Conservation (phyloP, 1,284 basidiomycete species). For the Uromyces viciae-fabae region DNA sequence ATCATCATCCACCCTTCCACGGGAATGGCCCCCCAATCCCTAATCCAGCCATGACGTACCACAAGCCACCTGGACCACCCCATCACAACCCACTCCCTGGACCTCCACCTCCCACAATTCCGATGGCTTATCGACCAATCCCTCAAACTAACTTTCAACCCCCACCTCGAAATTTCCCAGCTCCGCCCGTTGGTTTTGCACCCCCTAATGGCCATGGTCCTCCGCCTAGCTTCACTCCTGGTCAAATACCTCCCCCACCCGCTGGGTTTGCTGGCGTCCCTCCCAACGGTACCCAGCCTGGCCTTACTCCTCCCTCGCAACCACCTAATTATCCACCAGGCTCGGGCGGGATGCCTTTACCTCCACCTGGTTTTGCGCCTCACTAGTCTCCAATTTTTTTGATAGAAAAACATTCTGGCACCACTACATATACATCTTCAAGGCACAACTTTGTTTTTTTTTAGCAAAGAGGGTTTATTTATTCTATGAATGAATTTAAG, state of each 20-base stretch:
- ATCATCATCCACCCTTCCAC: constrained; percentile 17
- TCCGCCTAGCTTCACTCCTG: neutral
- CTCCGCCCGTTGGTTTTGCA: constrained; percentile 50
- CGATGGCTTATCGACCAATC: constrained; percentile 70
- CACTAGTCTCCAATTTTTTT: no score
- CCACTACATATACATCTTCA: no score
- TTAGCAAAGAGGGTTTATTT: no score
- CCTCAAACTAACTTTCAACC: constrained; percentile 34
- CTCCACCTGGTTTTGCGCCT: constrained; percentile 38
- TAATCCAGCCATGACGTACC: constrained; percentile 24
- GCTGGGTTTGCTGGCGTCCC: constrained; percentile 14
- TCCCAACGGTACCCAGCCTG: neutral
- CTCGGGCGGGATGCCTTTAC: neutral
- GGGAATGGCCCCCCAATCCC: neutral
- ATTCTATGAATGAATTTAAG: no score
- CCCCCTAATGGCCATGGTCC: constrained; percentile 46
- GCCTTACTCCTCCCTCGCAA: neutral
- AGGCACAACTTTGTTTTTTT: no score
- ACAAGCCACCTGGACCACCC: constrained; percentile 20
- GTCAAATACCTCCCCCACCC: constrained; percentile 28
- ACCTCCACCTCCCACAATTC: constrained; percentile 67
- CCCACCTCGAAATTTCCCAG: constrained; percentile 45
- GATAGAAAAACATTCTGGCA: no score
- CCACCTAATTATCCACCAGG: neutral
- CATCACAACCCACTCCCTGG: constrained; percentile 18